Conservation (phyloP, 345 rosid species). For the Ceriops zippeliana region DNA sequence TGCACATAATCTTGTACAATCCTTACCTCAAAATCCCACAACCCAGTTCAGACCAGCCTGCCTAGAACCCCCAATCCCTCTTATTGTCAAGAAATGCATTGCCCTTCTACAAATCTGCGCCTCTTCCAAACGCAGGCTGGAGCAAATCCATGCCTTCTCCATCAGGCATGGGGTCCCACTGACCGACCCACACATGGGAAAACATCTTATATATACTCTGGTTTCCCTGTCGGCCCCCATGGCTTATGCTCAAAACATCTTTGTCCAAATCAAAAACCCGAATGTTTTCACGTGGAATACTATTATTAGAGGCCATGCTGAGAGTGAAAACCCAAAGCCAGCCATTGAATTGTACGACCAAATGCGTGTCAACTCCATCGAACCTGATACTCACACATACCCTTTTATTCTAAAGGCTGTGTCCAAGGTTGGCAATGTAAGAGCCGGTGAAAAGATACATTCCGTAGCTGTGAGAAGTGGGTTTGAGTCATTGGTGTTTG, state of each 20-base stretch:
- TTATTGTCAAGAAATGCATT: constrained; percentile 45
- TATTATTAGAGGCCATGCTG: constrained; percentile 77
- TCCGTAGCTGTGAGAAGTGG: constrained; percentile 52
- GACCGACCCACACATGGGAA: constrained; percentile 42
- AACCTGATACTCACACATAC: constrained; percentile 80
- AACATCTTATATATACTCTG: constrained; percentile 51
- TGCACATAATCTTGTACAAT: neutral
- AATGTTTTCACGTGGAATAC: constrained; percentile 71
- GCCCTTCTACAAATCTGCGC: constrained; percentile 42
- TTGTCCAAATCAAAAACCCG: constrained; percentile 42
- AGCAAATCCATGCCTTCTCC: constrained; percentile 67
- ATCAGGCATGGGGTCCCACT: constrained; percentile 55
- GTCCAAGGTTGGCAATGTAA: constrained; percentile 46
- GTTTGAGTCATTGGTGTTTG: constrained; percentile 55
- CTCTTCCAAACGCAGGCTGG: constrained; percentile 47
- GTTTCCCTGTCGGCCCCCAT: constrained; percentile 63
- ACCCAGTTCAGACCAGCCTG: neutral
- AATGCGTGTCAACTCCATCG: constrained; percentile 39
- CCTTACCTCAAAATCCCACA: constrained; percentile 11
- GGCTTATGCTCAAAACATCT: constrained; percentile 51
- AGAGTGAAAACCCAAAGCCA: constrained; percentile 45
- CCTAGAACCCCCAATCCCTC: constrained; percentile 2
- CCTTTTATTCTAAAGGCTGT: constrained; percentile 80
- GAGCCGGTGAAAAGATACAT: constrained; percentile 53
- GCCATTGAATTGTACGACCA: constrained; percentile 48